These are phyloP conservation scores for Drechslera avenae DNA, from an alignment of 2,329 filamentous ascomycete species.

Conservation along the genomic window DNA sequence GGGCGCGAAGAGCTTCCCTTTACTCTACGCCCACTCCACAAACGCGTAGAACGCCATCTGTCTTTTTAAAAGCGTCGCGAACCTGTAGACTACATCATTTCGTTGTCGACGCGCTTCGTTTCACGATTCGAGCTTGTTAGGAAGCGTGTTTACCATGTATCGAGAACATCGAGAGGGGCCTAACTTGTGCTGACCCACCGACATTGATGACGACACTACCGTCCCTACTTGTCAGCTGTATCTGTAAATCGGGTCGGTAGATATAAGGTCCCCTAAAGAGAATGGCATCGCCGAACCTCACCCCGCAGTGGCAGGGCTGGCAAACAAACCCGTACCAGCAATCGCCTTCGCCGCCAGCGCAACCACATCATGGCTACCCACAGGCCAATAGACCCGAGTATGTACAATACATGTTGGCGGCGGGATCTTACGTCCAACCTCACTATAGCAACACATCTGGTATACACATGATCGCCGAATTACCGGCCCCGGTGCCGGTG, in stretches of 20 bases:
- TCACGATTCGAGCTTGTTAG: neutral
- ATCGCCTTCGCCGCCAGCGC: slow-evolving; percentile 3
- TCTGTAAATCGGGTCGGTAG: neutral
- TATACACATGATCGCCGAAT: slow-evolving; percentile 30
- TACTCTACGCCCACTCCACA: neutral
- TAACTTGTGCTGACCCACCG: neutral
- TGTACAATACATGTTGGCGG: slow-evolving; percentile 5
- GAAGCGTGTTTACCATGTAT: neutral
- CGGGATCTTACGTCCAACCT: slow-evolving; percentile 23
- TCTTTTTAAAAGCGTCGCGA: neutral
- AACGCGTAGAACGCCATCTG: neutral
- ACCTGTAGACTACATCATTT: neutral
- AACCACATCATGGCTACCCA: slow-evolving; percentile 14
- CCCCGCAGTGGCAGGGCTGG: slow-evolving; percentile 12
- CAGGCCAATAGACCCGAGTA: slow-evolving; percentile 10
- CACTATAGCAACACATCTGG: slow-evolving; percentile 22
- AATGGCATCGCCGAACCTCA: slow-evolving; percentile 6
- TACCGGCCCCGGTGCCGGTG: slow-evolving; percentile 35
- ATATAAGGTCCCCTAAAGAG: neutral
- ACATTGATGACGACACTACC: neutral
- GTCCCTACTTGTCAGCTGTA: neutral
- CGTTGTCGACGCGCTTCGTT: neutral
- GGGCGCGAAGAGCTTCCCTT: neutral
- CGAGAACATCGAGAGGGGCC: neutral
- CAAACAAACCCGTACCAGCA: slow-evolving; percentile 16